Evolutionary conservation across 352 stramenopile species (phyloP).

Genomic region (Aphanomyces invadans): DNA sequence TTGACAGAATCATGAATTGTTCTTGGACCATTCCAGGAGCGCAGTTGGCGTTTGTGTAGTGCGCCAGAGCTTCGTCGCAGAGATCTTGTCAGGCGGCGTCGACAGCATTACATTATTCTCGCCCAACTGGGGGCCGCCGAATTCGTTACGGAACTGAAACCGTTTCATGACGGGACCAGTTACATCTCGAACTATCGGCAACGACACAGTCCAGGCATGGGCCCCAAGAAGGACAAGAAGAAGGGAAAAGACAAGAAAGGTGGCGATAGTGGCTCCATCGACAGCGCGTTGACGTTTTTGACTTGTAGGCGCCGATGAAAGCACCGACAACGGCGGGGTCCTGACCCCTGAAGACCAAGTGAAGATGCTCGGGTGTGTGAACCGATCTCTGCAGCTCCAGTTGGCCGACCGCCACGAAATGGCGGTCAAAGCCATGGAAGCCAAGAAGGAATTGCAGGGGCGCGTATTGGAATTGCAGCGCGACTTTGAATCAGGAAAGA

Average conservation of each 20-base stretch:
- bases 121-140: no score
- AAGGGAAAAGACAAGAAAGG: conserved; percentile 24
- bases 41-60: no score
- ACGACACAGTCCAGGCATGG: no score
- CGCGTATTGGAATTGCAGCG: conserved; percentile 72
- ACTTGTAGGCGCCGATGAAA: conserved; percentile 40
- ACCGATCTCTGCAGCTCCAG: conserved; percentile 84
- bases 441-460: conserved; percentile 81
- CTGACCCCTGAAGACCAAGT: conserved; percentile 74
- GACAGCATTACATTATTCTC: no score
- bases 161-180: no score
- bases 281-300: no score
- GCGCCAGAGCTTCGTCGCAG: no score
- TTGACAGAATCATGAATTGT: no score
- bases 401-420: conserved; percentile 83
- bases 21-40: no score
- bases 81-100: no score
- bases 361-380: conserved; percentile 76
- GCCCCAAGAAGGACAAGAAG: conserved; percentile 23
- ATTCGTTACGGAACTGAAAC: background rate
- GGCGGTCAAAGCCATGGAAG: conserved; percentile 75
- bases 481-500: conserved; percentile 80
- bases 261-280: no score
- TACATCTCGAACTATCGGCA: no score
- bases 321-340: conserved; percentile 60